Base-by-base conservation (phyloP, 768 basidiomycete species). In the Collybia sp. region DNA sequence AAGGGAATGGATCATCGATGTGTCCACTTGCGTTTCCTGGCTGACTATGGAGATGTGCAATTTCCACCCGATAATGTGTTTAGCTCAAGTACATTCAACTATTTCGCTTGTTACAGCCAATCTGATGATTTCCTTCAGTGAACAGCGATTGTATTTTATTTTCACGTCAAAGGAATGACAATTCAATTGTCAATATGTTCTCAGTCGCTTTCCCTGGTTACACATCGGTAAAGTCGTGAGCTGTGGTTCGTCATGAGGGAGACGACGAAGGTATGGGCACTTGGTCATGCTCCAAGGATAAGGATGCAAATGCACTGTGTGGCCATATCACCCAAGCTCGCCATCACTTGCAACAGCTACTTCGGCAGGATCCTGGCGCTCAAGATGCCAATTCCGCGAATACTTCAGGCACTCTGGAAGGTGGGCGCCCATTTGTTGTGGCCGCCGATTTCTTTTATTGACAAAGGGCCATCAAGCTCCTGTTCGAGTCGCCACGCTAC, bases 261-360 rank as follows among this genome's bases (percentile, higher is more conserved):
- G 25, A 40, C 5, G 40, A 52, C 34, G 11, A 10, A 11, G 51
- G 51, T 11, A 16, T 12, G 6, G 51, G 51, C 17, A 9, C 30
- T 11, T 52, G 51, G 51, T 19, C n/a, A 12, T 52, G 51, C 34
- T 12, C 18, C 12, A 52, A 41, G 32, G 25, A 25, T 25, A 25
- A 25, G 8, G 49, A 52, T 40, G 35, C 36, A 6, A 34, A 30
- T 13, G 17, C 11, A 16, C 25, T n/a, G 19, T 52, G 51, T 43
- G 40, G 8, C 5, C 51, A 52, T 36, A 41, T 52, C 31, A 49
- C 35, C 16, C 35, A 9, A n/a, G 48, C 51, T 12, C 48, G 44
- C 10, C 43, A 52, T 31, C 9, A 35, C 9, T 37, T 52, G n/a
- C 51, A 52, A 16, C 44, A 43, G 34, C 18, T 52, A n/a, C 20